Conservation (phyloP, 2,329 filamentous ascomycete genomes). For the Pseudopithomyces maydicus region DNA sequence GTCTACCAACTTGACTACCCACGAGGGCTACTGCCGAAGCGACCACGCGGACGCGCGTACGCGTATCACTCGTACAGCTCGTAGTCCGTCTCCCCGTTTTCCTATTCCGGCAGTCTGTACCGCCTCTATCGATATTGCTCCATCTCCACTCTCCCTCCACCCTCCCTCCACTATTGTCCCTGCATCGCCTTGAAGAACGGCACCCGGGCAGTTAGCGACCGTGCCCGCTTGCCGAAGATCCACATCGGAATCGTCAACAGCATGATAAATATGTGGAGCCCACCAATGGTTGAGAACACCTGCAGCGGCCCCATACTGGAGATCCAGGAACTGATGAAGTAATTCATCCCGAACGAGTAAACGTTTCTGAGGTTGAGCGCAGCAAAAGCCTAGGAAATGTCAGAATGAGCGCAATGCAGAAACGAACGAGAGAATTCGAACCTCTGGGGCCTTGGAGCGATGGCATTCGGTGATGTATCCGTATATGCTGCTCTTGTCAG, state of each 20-base stretch:
- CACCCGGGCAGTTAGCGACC: conserved; percentile 25
- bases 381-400: conserved; percentile 74
- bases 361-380: conserved; percentile 91
- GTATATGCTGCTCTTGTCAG: conserved; percentile 29
- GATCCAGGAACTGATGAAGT: conserved; percentile 81
- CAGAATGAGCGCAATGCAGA: background rate
- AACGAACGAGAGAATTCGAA: background rate
- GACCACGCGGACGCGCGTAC: background rate
- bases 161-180: conserved; percentile 20
- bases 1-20: too few species aligned
- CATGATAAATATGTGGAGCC: conserved; percentile 77
- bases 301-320: conserved; percentile 63
- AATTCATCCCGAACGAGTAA: conserved; percentile 84
- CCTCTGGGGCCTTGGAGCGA: conserved; percentile 68
- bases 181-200: conserved; percentile 23
- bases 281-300: conserved; percentile 72
- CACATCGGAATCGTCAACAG: conserved; percentile 72
- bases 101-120: background rate
- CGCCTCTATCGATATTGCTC: background rate
- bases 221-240: conserved; percentile 30
- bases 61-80: background rate
- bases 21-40: too few species aligned
- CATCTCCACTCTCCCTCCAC: too few species aligned
- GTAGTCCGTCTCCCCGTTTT: too few species aligned
- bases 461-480: conserved; percentile 88